A percentile compares a stretch with the other conserved stretches of the same genome.
Conservation (phyloP, 2,329 filamentous ascomycete genomes). For the Fusarium agapanthi region DNA sequence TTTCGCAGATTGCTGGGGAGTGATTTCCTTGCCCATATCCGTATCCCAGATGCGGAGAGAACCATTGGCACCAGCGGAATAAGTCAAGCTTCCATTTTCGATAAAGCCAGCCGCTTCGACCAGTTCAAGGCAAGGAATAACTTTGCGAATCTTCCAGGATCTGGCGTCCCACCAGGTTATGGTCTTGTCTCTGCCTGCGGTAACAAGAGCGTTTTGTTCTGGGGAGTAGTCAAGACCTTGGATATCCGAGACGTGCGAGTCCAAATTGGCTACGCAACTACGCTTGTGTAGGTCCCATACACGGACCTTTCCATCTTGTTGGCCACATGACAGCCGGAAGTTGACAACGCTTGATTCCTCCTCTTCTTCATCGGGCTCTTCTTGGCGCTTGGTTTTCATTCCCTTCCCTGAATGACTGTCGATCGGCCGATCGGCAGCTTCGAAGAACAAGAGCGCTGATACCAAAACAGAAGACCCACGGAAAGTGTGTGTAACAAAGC, state of each 20-base stretch:
- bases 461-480: slow-evolving; percentile 91
- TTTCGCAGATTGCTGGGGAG: slow-evolving; percentile 71
- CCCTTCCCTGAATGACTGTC: slow-evolving; percentile 42
- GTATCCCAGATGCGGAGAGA: slow-evolving; percentile 85
- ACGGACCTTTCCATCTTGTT: slow-evolving; percentile 90
- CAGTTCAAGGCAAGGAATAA: slow-evolving; percentile 85
- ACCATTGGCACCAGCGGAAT: slow-evolving; percentile 86
- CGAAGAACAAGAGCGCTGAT: slow-evolving; percentile 91
- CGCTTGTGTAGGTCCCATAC: slow-evolving; percentile 93
- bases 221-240: slow-evolving; percentile 83
- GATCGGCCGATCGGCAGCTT: slow-evolving; percentile 63
- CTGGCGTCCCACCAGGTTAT: slow-evolving; percentile 89
- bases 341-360: slow-evolving; percentile 57
- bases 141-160: slow-evolving; percentile 83
- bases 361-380: slow-evolving; percentile 53
- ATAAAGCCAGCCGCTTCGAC: slow-evolving; percentile 87
- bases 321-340: slow-evolving; percentile 88
- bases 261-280: slow-evolving; percentile 77
- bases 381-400: slow-evolving; percentile 46
- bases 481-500: slow-evolving; percentile 94
- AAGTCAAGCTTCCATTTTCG: slow-evolving; percentile 74
- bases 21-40: slow-evolving; percentile 80
- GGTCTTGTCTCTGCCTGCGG: slow-evolving; percentile 91
- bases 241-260: slow-evolving; percentile 96
- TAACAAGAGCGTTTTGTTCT: slow-evolving; percentile 78